phyloP scores from a whole-genome alignment of 169 alveolate genomes.

The Plasmodium coatneyi region DNA sequence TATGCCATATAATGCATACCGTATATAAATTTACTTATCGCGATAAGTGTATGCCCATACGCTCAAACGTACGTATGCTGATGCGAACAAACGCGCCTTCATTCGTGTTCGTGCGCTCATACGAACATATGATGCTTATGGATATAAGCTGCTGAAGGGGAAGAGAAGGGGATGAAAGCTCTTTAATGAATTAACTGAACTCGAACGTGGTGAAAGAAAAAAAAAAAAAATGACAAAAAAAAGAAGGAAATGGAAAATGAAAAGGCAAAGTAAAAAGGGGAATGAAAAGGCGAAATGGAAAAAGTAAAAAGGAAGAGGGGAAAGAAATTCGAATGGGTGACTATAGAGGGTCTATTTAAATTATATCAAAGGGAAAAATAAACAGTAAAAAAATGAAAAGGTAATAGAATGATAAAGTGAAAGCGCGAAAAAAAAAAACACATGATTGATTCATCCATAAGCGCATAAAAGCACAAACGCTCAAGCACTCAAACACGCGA shows the following conservation, averaged over 20 bases:
- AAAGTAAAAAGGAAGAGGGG: neutral
- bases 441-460: neutral
- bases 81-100: neutral
- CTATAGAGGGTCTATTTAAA: neutral
- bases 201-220: neutral
- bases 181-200: neutral
- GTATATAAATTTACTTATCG: conserved; percentile 1
- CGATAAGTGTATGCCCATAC: neutral
- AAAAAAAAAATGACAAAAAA: neutral
- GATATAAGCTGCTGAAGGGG: neutral
- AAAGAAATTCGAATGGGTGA: neutral
- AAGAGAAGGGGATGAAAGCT: neutral
- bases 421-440: neutral
- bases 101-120: neutral
- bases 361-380: neutral
- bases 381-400: neutral
- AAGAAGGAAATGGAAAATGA: neutral
- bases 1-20: neutral
- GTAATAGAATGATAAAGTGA: neutral
- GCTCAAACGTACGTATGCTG: conserved; percentile 1
- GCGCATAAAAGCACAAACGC: neutral
- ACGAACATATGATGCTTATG: neutral
- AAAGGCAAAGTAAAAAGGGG: neutral
- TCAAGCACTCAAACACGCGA: neutral
- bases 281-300: neutral